phyloP scores from a whole-genome alignment of 257 asterid species.

The Ilex asprella region DNA sequence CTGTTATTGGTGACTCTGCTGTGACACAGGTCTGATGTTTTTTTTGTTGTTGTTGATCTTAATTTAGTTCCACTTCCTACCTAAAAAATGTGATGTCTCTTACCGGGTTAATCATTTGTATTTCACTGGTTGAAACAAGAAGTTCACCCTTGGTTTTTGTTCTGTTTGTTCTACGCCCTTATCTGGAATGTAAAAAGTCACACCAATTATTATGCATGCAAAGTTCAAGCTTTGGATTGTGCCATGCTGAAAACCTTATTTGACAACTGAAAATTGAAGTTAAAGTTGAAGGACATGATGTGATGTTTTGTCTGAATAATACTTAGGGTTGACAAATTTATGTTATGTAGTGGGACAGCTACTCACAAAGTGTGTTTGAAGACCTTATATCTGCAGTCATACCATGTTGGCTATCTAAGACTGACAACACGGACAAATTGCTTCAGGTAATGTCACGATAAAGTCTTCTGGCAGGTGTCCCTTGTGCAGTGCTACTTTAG shows the following conservation, averaged over 20 bases:
- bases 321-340: constrained; percentile 13
- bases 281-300: background rate
- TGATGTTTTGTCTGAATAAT: background rate
- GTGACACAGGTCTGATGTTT: constrained; percentile 58
- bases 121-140: too few species aligned
- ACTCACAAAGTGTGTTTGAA: constrained; percentile 75
- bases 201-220: too few species aligned
- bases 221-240: too few species aligned
- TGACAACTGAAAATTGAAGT: background rate
- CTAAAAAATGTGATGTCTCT: too few species aligned
- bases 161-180: too few species aligned
- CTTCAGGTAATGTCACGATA: constrained; percentile 58
- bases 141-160: too few species aligned
- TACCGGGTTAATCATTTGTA: too few species aligned
- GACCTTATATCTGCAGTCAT: constrained; percentile 77
- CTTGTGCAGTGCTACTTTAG: background rate
- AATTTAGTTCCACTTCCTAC: background rate
- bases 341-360: constrained; percentile 74
- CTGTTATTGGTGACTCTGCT: constrained; percentile 65
- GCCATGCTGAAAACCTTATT: background rate
- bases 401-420: constrained; percentile 80
- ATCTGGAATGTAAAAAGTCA: too few species aligned
- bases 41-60: background rate
- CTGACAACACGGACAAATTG: constrained; percentile 45
- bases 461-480: constrained; percentile 6